Conservation (phyloP, 306 rosid species). For the Acmispon strigosus region DNA sequence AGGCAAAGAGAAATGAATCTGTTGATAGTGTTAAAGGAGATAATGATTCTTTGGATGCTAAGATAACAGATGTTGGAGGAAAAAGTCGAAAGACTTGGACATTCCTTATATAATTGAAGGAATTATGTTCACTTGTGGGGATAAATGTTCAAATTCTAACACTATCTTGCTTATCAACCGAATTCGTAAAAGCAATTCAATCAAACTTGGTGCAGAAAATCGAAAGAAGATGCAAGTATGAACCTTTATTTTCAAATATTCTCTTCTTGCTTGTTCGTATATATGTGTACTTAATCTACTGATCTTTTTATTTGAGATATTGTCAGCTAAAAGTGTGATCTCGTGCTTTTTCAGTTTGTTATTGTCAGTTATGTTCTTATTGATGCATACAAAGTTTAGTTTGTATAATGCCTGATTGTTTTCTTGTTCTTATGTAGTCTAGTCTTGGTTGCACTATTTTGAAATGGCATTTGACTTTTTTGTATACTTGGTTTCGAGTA, state of each 20-base stretch:
- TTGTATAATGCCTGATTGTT: neutral
- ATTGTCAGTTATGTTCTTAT: neutral
- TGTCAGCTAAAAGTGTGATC: neutral
- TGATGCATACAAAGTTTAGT: neutral
- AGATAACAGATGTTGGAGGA: slow-evolving; percentile 35
- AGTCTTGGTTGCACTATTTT: neutral
- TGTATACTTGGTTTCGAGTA: neutral
- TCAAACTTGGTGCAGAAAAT: slow-evolving; percentile 78
- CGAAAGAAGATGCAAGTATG: slow-evolving; percentile 87
- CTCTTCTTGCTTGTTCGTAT: slow-evolving; percentile 4
- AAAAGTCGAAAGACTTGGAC: slow-evolving; percentile 38
- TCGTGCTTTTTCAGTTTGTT: neutral
- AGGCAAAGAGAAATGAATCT: slow-evolving; percentile 19
- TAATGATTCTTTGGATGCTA: slow-evolving; percentile 29
- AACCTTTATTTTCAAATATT: slow-evolving; percentile 4
- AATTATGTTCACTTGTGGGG: slow-evolving; percentile 52
- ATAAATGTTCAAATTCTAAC: slow-evolving; percentile 49
- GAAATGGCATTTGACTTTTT: neutral
- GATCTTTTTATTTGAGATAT: neutral
- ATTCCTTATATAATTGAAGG: slow-evolving; percentile 87
- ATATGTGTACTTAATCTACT: neutral
- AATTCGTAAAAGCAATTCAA: slow-evolving; percentile 78
- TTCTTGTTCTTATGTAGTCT: neutral
- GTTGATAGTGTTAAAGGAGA: slow-evolving; percentile 31
- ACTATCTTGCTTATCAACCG: slow-evolving; percentile 60